These are phyloP conservation scores for Myxozyma melibiosi DNA, from an alignment of 805 yeast species.

Conservation along the genomic window DNA sequence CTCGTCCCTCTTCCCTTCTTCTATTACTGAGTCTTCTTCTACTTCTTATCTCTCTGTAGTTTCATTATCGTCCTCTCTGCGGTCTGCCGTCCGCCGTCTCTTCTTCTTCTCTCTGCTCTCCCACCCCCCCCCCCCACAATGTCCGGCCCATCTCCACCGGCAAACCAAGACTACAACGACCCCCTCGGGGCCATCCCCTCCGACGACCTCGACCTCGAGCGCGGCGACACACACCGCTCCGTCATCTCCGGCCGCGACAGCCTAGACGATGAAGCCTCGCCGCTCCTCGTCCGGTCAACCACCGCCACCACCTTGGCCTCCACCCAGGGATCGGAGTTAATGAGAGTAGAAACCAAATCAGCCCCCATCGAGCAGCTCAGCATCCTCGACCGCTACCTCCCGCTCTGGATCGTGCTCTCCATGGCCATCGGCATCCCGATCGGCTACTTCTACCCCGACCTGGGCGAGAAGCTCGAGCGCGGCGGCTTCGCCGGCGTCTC, in stretches of 20 bases:
- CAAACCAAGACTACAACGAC: constrained; percentile 4
- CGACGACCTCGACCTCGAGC: constrained; percentile 22
- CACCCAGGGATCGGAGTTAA: constrained; percentile 3
- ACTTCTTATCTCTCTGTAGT: no score
- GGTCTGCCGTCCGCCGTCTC: no score
- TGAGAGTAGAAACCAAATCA: constrained; percentile 19
- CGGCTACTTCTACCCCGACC: constrained; percentile 36
- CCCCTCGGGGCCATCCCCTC: constrained; percentile 22
- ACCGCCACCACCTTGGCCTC: constrained; percentile 14
- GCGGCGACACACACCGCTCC: constrained; percentile 21
- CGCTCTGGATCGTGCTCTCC: constrained; percentile 38
- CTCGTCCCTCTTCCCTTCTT: neutral
- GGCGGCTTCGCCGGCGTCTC: constrained; percentile 37
- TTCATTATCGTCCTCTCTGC: no score
- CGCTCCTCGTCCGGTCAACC: constrained; percentile 22
- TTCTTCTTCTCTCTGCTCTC: neutral
- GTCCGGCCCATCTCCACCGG: constrained; percentile 4
- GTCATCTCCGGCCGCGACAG: constrained; percentile 17
- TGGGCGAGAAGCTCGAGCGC: constrained; percentile 29
- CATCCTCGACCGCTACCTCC: constrained; percentile 35
- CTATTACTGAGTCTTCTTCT: no score
- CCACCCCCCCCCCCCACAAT: neutral
- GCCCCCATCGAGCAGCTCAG: constrained; percentile 29
- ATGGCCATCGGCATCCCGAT: constrained; percentile 38
- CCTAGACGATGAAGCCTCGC: constrained; percentile 22